phyloP scores from a whole-genome alignment of 2,329 filamentous ascomycete species.

The Monilinia fructicola region DNA sequence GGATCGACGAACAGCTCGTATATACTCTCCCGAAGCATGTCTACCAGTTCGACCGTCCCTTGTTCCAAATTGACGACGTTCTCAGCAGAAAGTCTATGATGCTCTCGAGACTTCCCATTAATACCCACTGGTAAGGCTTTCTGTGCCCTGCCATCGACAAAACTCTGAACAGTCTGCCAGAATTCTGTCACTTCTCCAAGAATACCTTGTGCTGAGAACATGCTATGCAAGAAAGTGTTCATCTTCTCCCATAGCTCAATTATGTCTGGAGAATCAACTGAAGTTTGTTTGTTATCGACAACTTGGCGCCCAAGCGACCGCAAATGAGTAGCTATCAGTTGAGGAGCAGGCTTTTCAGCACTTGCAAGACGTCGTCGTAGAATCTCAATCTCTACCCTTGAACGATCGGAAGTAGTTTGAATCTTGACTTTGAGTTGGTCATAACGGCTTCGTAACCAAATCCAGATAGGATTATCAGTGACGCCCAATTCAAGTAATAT shows the following conservation, averaged over 20 bases:
- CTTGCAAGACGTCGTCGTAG: conserved; percentile 77
- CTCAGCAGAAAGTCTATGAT: conserved; percentile 75
- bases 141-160: conserved; percentile 84
- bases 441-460: conserved; percentile 88
- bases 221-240: conserved; percentile 66
- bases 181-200: conserved; percentile 90
- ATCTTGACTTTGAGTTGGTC: conserved; percentile 89
- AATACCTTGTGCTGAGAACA: conserved; percentile 77
- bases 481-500: conserved; percentile 91
- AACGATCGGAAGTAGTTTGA: conserved; percentile 74
- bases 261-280: conserved; percentile 76
- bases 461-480: conserved; percentile 93
- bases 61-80: conserved; percentile 71
- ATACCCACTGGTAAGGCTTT: conserved; percentile 75
- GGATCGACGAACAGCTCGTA: conserved; percentile 81
- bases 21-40: conserved; percentile 76
- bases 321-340: conserved; percentile 72
- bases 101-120: conserved; percentile 74
- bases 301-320: conserved; percentile 69
- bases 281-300: conserved; percentile 58
- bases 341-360: conserved; percentile 67
- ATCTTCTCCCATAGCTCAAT: conserved; percentile 94
- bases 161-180: conserved; percentile 88
- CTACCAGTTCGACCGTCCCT: conserved; percentile 78
- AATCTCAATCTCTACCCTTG: conserved; percentile 89